phyloP scores from a whole-genome alignment of 2,329 filamentous ascomycete species.

The Penicillium griseofulvum region DNA sequence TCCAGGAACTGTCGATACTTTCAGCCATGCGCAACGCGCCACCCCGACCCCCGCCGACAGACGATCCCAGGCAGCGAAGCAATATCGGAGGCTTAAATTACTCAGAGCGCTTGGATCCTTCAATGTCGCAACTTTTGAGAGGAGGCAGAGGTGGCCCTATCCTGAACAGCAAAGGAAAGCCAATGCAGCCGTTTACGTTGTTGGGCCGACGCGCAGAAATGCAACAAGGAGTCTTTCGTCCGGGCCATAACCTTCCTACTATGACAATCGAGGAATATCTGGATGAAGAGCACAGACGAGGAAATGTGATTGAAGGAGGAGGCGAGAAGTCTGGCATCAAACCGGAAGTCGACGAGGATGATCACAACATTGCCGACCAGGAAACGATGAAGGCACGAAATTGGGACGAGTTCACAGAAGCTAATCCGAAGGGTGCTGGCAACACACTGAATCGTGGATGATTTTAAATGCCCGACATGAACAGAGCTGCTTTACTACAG shows the following conservation, averaged over 20 bases:
- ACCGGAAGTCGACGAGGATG: conserved; percentile 81
- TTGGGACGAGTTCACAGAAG: conserved; percentile 94
- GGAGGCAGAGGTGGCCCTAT: conserved; percentile 64
- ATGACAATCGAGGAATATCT: conserved; percentile 99
- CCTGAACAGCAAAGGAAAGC: conserved; percentile 74
- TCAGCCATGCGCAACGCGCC: conserved; percentile 62
- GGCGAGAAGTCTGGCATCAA: conserved; percentile 69
- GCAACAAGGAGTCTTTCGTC: conserved; percentile 76
- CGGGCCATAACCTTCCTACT: conserved; percentile 89
- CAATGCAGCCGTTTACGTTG: conserved; percentile 86
- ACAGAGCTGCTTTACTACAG: neutral
- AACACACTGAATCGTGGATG: conserved; percentile 51
- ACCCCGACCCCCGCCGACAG: conserved; percentile 32
- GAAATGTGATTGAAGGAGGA: conserved; percentile 80
- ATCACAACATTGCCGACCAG: conserved; percentile 79
- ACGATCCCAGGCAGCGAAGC: conserved; percentile 45
- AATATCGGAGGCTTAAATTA: conserved; percentile 57
- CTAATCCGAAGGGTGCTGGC: conserved; percentile 68
- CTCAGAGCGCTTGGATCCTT: conserved; percentile 71
- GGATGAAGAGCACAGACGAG: conserved; percentile 79
- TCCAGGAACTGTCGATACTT: conserved; percentile 79
- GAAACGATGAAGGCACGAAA: conserved; percentile 90
- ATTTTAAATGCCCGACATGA: conserved; percentile 8
- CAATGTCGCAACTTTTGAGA: conserved; percentile 52
- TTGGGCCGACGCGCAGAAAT: conserved; percentile 73